phyloP scores from a whole-genome alignment of 768 basidiomycete species.

The Suillus occidentalis region DNA sequence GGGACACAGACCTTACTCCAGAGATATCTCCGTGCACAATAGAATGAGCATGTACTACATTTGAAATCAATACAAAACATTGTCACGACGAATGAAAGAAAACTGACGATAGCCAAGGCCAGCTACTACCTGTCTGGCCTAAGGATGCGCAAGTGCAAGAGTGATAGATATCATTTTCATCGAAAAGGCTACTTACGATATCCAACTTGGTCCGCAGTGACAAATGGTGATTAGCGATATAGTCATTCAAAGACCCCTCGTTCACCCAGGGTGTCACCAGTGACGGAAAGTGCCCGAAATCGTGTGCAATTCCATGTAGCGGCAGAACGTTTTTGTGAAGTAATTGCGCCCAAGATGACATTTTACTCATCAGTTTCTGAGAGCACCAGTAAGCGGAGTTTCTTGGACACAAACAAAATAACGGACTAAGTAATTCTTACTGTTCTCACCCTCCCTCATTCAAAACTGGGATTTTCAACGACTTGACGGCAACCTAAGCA shows the following conservation, averaged over 20 bases:
- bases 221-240: conserved; percentile 13
- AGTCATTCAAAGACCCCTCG: conserved; percentile 22
- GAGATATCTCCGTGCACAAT: conserved; percentile 10
- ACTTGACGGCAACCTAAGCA: background rate
- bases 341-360: conserved; percentile 6
- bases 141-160: background rate
- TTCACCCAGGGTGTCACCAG: conserved; percentile 28
- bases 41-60: conserved; percentile 5
- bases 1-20: conserved; percentile 2
- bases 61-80: background rate
- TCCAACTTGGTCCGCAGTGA: conserved; percentile 9
- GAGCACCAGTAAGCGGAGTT: background rate
- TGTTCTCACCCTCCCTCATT: background rate
- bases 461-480: background rate
- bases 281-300: conserved; percentile 21
- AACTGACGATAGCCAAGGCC: conserved; percentile 9
- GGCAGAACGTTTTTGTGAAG: conserved; percentile 19
- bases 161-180: background rate
- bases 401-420: background rate
- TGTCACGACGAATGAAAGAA: too few species aligned
- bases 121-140: conserved; percentile 4
- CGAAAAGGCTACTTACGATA: conserved; percentile 14
- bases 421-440: background rate
- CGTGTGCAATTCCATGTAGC: conserved; percentile 17
- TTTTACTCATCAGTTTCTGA: background rate